Conservation (phyloP, 2,329 filamentous ascomycete species). For the Xylariaceae sp. region DNA sequence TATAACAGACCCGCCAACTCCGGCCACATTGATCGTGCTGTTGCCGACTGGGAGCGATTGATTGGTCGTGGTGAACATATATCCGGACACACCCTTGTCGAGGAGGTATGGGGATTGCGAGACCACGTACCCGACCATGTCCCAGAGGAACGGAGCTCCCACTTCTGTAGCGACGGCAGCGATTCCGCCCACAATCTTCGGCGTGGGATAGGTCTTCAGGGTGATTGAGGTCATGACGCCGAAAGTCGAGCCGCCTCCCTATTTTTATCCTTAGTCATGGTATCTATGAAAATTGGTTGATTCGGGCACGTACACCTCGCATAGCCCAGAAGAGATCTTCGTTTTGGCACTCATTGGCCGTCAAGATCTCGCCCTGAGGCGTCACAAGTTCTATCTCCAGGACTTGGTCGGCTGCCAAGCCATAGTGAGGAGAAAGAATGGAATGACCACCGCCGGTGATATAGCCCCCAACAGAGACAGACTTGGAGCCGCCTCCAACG, state of each 20-base stretch:
- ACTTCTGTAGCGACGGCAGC: conserved; percentile 29
- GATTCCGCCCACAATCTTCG: conserved; percentile 20
- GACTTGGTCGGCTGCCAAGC: conserved; percentile 60
- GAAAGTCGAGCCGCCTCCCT: conserved; percentile 59
- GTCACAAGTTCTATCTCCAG: conserved; percentile 56
- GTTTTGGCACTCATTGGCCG: conserved; percentile 49
- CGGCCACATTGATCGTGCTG: conserved; percentile 18
- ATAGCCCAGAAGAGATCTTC: conserved; percentile 62
- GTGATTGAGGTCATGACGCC: conserved; percentile 57
- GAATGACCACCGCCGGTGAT: conserved; percentile 59
- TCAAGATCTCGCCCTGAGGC: conserved; percentile 45
- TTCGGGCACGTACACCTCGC: conserved; percentile 43
- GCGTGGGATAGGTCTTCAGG: conserved; percentile 45
- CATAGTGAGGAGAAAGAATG: conserved; percentile 48
- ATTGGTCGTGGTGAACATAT: conserved; percentile 38
- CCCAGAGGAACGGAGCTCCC: conserved; percentile 37
- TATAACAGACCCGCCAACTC: conserved; percentile 33
- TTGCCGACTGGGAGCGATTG: conserved; percentile 15
- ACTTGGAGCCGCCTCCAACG: conserved; percentile 51
- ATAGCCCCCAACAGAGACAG: conserved; percentile 59
- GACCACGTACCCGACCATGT: conserved; percentile 45
- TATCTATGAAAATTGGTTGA: background rate
- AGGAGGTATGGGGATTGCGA: conserved; percentile 43
- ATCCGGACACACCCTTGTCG: conserved; percentile 49
- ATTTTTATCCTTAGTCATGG: background rate